Base-by-base conservation (phyloP, 2,329 filamentous ascomycete genomes). In the Monilinia vaccinii-corymbosi region DNA sequence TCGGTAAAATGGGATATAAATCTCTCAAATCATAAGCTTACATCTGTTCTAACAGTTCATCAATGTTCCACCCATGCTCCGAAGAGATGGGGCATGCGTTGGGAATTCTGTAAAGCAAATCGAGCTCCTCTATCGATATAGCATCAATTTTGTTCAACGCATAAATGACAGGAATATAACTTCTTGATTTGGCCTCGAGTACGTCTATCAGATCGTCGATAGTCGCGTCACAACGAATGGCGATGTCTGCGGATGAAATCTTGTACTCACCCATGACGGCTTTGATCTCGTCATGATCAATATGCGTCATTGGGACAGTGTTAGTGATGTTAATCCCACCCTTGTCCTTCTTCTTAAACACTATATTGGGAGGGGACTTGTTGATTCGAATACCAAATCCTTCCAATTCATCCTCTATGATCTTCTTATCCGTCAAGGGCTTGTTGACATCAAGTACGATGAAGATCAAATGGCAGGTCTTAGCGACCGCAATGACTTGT, bases 261-360 rank as follows among this genome's bases (percentile, higher is more conserved):
- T 88, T 89, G 76, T 99, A 99, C 75, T 99, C 94, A 76, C 82
- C 85, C 90, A 99, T 93, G 68, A 99, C 94, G 57, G 94, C 94
- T 78, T 90, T 95, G 80, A 99, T 96, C 78, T 99, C 94, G 71
- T 96, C 94, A 67, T 91, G 82, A 73, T 94, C 89, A 71, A 99
- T 96, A 75, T 99, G 91, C 28, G 88, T 88, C 67, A 99, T 79
- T 6, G 92, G 91, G 48, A 94, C 87, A 2, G 94, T 99, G 75
- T 85, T 94, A n/a, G 92, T 96, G 71, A 99, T 94, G 71, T 89
- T 92, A 71, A 99, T 85, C 40, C 94, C 94, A 68, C 94, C 94
- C 78, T 97, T 97, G 76, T 99, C 94, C 80, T 99, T 99, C 81
- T 99, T 99, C 77, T 87, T 95, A 80, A 97, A 96, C n/a, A 94